Evolutionary conservation across 1,139 yeast species (phyloP).

Genomic region (Suhomyces maxii): DNA sequence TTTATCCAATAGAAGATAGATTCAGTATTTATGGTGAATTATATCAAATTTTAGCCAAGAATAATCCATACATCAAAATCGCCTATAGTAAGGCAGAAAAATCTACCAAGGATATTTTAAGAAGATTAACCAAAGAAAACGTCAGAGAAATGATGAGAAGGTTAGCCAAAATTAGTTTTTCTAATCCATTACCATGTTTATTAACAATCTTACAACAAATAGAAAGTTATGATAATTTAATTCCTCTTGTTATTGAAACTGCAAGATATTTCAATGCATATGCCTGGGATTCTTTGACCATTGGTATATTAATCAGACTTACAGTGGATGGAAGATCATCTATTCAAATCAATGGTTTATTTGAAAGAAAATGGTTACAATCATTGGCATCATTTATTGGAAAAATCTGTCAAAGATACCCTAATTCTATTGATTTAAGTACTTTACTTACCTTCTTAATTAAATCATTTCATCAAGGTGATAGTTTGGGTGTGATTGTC

Average conservation of each 20-base stretch:
- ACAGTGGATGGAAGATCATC: conserved; percentile 64
- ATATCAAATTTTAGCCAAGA: conserved; percentile 55
- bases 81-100: conserved; percentile 75
- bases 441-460: conserved; percentile 62
- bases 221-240: conserved; percentile 90
- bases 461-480: conserved; percentile 64
- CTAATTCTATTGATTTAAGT: conserved; percentile 48
- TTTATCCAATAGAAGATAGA: conserved; percentile 62
- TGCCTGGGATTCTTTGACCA: conserved; percentile 85
- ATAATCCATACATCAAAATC: conserved; percentile 57
- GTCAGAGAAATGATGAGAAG: conserved; percentile 75
- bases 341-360: conserved; percentile 76
- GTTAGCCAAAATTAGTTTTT: conserved; percentile 71
- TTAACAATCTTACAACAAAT: conserved; percentile 65
- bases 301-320: conserved; percentile 69
- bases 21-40: conserved; percentile 85
- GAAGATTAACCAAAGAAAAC: conserved; percentile 85
- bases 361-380: conserved; percentile 84
- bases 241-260: conserved; percentile 74
- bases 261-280: conserved; percentile 75
- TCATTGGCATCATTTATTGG: conserved; percentile 69
- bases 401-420: conserved; percentile 55
- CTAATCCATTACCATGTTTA: conserved; percentile 82
- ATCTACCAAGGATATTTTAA: conserved; percentile 76
- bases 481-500: conserved; percentile 65